Evolutionary conservation across 2,329 filamentous ascomycete species (phyloP).

Genomic region (Fusarium xyrophilum): DNA sequence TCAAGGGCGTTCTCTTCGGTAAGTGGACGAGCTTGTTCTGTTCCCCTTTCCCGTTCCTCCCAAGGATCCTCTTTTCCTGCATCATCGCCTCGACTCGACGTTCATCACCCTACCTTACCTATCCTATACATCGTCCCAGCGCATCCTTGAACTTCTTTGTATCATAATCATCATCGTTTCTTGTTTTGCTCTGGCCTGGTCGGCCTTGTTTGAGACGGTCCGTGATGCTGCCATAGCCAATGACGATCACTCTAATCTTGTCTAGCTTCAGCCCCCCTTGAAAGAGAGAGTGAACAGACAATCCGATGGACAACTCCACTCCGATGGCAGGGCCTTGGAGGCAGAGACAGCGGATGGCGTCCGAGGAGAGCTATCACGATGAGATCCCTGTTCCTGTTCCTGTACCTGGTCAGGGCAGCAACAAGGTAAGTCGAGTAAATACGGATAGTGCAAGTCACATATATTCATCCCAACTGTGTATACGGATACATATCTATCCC

Average conservation of each 20-base stretch:
- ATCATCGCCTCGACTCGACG: not conserved
- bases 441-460: constrained; percentile 27
- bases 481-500: constrained; percentile 15
- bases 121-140: not conserved
- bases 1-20: constrained; percentile 2
- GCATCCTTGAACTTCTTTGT: not conserved
- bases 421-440: constrained; percentile 7
- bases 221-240: constrained; percentile 29
- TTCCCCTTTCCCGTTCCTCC: constrained; percentile 5
- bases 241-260: constrained; percentile 18
- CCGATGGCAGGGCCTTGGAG: constrained; percentile 22
- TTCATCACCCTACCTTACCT: not conserved
- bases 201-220: constrained; percentile 30
- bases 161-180: constrained; percentile 7
- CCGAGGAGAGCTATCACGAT: constrained; percentile 20
- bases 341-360: constrained; percentile 25
- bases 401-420: constrained; percentile 11
- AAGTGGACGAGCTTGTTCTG: not conserved
- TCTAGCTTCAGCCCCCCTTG: constrained; percentile 9
- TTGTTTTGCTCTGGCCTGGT: constrained; percentile 9
- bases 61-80: not conserved
- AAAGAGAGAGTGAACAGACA: constrained; percentile 5
- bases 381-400: constrained; percentile 33
- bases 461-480: constrained; percentile 18
- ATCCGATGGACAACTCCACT: constrained; percentile 30